These are phyloP conservation scores for Colletotrichum acutatum DNA, from an alignment of 2,329 filamentous ascomycete species.

Conservation along the genomic window DNA sequence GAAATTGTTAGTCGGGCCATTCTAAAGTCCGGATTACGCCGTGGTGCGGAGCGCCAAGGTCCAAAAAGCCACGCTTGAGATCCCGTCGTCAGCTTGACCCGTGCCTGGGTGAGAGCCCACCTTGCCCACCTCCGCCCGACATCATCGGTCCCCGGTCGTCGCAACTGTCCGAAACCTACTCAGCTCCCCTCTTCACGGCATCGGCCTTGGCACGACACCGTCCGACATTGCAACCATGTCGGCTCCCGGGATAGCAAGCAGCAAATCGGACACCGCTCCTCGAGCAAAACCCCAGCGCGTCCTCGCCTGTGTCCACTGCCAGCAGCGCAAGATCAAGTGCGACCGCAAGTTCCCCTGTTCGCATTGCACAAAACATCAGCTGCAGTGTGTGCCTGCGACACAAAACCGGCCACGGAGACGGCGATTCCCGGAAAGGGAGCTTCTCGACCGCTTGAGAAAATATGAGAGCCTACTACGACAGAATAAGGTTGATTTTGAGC, in stretches of 20 bases:
- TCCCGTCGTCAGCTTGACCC: slow-evolving; percentile 51
- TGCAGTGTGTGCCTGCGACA: slow-evolving; percentile 56
- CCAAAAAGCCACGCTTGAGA: slow-evolving; percentile 44
- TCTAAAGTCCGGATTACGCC: background rate
- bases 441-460: slow-evolving; percentile 64
- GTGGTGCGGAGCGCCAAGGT: background rate
- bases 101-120: slow-evolving; percentile 60
- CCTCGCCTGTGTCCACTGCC: slow-evolving; percentile 67
- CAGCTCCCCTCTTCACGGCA: background rate
- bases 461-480: slow-evolving; percentile 68
- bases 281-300: slow-evolving; percentile 43
- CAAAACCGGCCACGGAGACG: slow-evolving; percentile 50
- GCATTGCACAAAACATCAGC: slow-evolving; percentile 58
- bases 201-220: background rate
- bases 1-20: background rate
- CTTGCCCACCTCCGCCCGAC: slow-evolving; percentile 43
- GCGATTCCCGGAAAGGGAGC: slow-evolving; percentile 66
- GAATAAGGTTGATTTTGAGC: slow-evolving; percentile 66
- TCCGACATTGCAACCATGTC: background rate
- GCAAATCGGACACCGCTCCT: slow-evolving; percentile 14
- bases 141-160: background rate
- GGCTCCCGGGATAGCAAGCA: background rate
- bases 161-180: background rate
- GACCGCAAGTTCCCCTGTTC: slow-evolving; percentile 68
- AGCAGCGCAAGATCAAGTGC: slow-evolving; percentile 73